Percentiles rank a stretch among this genome's conserved stretches.
These are phyloP conservation scores for Crithidia mellificae DNA, from an alignment of 208 protist genomes.

Conservation along the genomic window DNA sequence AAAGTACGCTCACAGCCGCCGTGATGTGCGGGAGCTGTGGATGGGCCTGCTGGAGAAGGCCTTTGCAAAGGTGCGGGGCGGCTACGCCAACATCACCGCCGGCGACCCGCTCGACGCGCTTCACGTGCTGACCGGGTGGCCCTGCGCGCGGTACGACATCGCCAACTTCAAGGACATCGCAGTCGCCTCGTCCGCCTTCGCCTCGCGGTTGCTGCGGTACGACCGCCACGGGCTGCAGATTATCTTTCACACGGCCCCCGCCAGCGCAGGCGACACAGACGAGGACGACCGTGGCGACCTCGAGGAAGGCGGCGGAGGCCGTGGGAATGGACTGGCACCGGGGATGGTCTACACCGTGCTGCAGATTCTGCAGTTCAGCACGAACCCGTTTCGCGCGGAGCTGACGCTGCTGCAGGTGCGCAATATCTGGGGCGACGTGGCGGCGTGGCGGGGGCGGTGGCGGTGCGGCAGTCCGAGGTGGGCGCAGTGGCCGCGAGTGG, in stretches of 20 bases:
- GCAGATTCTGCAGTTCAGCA: slow-evolving; percentile 26
- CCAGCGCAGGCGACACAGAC: not conserved
- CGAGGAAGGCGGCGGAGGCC: not conserved
- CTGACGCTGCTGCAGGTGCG: slow-evolving; percentile 30
- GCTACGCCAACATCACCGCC: slow-evolving; percentile 56
- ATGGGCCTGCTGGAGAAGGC: slow-evolving; percentile 81
- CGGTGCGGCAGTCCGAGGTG: slow-evolving; percentile 28
- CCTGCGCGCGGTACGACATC: slow-evolving; percentile 44
- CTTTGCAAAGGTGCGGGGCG: slow-evolving; percentile 71
- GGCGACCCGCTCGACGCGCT: slow-evolving; percentile 69
- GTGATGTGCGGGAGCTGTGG: slow-evolving; percentile 73
- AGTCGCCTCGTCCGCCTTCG: slow-evolving; percentile 19
- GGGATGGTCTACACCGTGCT: slow-evolving; percentile 29
- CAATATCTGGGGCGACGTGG: slow-evolving; percentile 28
- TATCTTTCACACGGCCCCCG: slow-evolving; percentile 27
- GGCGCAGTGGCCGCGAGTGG: slow-evolving; percentile 21
- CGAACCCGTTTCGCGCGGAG: slow-evolving; percentile 9
- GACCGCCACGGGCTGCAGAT: slow-evolving; percentile 28
- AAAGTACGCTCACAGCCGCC: slow-evolving; percentile 43
- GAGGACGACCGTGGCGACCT: not conserved
- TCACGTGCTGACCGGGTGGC: slow-evolving; percentile 57
- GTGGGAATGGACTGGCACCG: not conserved
- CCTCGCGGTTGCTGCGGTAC: slow-evolving; percentile 27
- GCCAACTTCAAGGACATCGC: slow-evolving; percentile 27
- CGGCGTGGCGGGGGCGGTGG: slow-evolving; percentile 28